Base-by-base conservation (phyloP, 1,139 yeast species). In the Saccharomyces hybrid region DNA sequence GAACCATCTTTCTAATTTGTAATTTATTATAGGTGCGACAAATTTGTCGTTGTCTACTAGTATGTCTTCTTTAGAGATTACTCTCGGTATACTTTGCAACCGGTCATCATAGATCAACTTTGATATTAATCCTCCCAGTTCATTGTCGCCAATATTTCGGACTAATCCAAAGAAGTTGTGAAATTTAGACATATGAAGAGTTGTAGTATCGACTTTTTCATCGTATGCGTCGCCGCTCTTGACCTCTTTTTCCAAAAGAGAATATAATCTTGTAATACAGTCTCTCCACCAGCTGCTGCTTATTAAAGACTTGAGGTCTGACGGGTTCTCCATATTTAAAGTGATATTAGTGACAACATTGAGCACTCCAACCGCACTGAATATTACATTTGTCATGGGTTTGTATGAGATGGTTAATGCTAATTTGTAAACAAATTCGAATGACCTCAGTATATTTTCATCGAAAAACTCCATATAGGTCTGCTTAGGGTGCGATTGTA, bases 381-480 rank as follows among this genome's bases (percentile, higher is more conserved):
- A 64, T 3, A 67, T 57, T 1, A 65, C 62, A 42, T 63, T 65
- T 26, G 63, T 52, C 6, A 65, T 55, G 5, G 71, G 69, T 50
- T 62, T 63, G 50, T 62, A 66, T 1, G 73, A 70, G 6, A 64
- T 64, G 3, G 69, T 56, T n/a, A 69, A 52, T 16, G 70, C 56
- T 5, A 63, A 51, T 42, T 63, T 63, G 53, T 61, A 67, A 4
- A 67, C 50, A 5, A 57, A 50, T 50, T 64, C 65, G 23, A 68
- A 38, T 7, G 63, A 58, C 16, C 57, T 57, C 25, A 62, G 44
- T 2, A 66, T 41, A 4, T 52, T 38, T 3, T 50, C 49, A 51
- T 62, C 67, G 20, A 68, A 57, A 49, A 67, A 63, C 9, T 54
- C 56, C 2, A 28, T 28, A 25, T 61, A 58, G 2, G 50, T 54